Evolutionary conservation across 345 rosid species (phyloP).

Genomic region (Gossypium turneri): DNA sequence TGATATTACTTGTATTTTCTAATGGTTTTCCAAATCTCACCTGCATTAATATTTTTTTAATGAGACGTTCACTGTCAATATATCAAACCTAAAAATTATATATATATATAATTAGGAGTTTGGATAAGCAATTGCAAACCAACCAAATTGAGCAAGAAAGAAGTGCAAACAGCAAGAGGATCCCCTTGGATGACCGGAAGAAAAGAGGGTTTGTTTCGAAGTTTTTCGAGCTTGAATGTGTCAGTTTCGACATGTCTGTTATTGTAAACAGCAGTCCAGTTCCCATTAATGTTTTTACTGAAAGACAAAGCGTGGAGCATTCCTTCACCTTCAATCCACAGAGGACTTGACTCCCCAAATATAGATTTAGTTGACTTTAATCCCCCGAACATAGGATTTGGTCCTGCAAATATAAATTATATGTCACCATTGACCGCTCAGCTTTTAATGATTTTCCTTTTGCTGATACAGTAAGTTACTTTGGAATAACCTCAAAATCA

Average conservation of each 20-base stretch:
- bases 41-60: conserved; percentile 3
- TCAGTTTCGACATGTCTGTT: conserved; percentile 45
- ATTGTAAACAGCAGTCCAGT: conserved; percentile 38
- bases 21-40: conserved; percentile 28
- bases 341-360: conserved; percentile 42
- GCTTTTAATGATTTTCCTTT: not conserved
- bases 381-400: conserved; percentile 53
- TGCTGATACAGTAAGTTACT: too few relatives aligned
- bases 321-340: conserved; percentile 63
- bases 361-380: conserved; percentile 35
- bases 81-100: too few relatives aligned
- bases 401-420: conserved; percentile 29
- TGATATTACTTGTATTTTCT: conserved; percentile 30
- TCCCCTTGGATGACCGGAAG: conserved; percentile 48
- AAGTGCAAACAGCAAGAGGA: conserved; percentile 32
- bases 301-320: conserved; percentile 56
- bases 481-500: too few relatives aligned
- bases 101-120: too few relatives aligned
- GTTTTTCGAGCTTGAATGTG: conserved; percentile 41
- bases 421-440: not conserved
- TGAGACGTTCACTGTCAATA: too few relatives aligned
- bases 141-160: conserved; percentile 36
- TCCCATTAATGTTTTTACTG: conserved; percentile 22
- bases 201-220: conserved; percentile 36
- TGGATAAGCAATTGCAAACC: not conserved